Conservation (phyloP, 768 basidiomycete species). For the Lactarius pseudohatsudake region DNA sequence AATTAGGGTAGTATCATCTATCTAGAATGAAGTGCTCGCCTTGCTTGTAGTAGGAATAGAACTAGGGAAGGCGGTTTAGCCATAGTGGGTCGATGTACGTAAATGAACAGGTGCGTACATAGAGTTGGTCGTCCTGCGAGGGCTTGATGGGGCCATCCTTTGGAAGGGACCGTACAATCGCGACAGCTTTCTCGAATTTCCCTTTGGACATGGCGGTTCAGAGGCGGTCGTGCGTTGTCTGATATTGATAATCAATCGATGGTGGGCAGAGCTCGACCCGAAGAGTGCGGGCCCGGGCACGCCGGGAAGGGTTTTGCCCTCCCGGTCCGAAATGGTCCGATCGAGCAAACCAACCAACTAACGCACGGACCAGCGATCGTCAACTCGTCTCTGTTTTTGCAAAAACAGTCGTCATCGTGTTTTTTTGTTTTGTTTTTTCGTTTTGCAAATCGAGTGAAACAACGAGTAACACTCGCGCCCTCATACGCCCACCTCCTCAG, state of each 20-base stretch:
- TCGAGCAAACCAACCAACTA: not conserved
- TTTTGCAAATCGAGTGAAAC: not conserved
- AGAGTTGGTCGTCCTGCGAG: constrained; percentile 68
- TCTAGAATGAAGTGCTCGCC: constrained; percentile 44
- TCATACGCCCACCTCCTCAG: not conserved
- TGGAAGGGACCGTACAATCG: constrained; percentile 65
- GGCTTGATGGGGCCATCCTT: constrained; percentile 82
- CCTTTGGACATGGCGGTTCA: constrained; percentile 56
- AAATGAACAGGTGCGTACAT: constrained; percentile 48
- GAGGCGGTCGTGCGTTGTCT: not conserved
- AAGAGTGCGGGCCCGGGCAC: too few species aligned
- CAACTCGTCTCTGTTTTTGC: too few species aligned
- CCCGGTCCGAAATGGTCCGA: constrained; percentile 2
- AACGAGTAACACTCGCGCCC: not conserved
- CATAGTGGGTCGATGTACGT: constrained; percentile 10
- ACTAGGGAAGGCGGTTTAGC: constrained; percentile 48
- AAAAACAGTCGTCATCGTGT: too few species aligned
- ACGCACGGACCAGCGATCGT: constrained; percentile 7
- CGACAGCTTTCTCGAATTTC: constrained; percentile 75
- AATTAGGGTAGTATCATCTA: constrained; percentile 26
- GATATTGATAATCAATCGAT: constrained; percentile 7
- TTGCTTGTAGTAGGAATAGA: constrained; percentile 95
- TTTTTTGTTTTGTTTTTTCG: too few species aligned
- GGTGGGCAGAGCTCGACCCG: constrained; percentile 5
- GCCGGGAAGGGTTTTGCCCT: too few species aligned